Conservation (phyloP, 768 basidiomycete genomes). For the Suillus americanus region DNA sequence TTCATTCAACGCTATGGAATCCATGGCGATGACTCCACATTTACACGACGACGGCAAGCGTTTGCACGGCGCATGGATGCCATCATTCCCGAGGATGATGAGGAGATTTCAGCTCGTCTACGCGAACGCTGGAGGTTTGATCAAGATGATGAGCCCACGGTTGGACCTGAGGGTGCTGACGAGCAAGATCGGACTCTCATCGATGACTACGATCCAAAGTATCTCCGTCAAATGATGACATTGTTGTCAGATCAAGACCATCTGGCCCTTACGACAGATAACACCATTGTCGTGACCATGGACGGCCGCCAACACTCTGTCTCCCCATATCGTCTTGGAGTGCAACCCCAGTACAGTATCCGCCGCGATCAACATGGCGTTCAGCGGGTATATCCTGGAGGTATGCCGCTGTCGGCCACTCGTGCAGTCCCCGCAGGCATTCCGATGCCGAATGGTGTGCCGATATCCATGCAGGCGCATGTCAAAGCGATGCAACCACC, state of each 20-base stretch:
- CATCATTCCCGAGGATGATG: slow-evolving; percentile 29
- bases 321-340: slow-evolving; percentile 45
- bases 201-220: slow-evolving; percentile 68
- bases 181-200: slow-evolving; percentile 69
- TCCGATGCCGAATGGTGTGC: slow-evolving; percentile 42
- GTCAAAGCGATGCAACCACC: slow-evolving; percentile 62
- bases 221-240: slow-evolving; percentile 54
- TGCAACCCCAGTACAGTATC: slow-evolving; percentile 25
- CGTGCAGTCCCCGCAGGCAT: slow-evolving; percentile 20
- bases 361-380: slow-evolving; percentile 26
- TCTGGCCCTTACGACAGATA: slow-evolving; percentile 49
- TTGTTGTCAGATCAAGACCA: slow-evolving; percentile 58
- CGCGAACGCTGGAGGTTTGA: slow-evolving; percentile 72
- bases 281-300: slow-evolving; percentile 38
- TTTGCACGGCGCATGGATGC: slow-evolving; percentile 29
- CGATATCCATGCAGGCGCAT: slow-evolving; percentile 60
- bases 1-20: slow-evolving; percentile 26
- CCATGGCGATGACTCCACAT: slow-evolving; percentile 6
- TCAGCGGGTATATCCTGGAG: slow-evolving; percentile 23
- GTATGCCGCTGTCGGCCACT: slow-evolving; percentile 24
- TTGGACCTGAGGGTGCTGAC: slow-evolving; percentile 59
- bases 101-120: slow-evolving; percentile 43
- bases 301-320: slow-evolving; percentile 54
- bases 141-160: slow-evolving; percentile 55
- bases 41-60: slow-evolving; percentile 8